Conservation (phyloP, 371 early-diverging fungal species). For the Mortierella sp. region DNA sequence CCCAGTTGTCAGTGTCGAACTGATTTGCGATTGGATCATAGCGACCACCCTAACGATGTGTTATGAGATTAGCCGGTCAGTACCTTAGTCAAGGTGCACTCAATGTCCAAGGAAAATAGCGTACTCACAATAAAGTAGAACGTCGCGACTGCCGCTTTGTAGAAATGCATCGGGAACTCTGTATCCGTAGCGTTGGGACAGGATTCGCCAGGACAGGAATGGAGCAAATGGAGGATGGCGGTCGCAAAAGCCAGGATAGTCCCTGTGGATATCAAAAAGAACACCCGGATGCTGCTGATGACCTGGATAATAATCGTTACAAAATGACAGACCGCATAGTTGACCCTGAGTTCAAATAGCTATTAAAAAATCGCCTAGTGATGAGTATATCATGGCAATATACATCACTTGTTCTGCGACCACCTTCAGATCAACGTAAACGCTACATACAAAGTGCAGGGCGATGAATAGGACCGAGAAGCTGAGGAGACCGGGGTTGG, state of each 20-base stretch:
- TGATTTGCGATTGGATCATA: slow-evolving; percentile 3
- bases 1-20: background rate
- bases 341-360: slow-evolving; percentile 2
- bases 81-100: background rate
- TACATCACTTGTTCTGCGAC: too few relatives aligned
- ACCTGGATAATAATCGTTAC: slow-evolving; percentile 9
- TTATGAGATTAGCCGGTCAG: too few relatives aligned
- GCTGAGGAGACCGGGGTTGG: background rate
- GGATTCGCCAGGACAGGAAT: background rate
- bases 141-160: background rate
- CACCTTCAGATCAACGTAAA: background rate
- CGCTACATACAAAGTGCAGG: background rate
- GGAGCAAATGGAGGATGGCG: slow-evolving; percentile 1
- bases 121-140: slow-evolving; percentile 6
- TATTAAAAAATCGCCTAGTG: background rate
- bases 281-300: background rate
- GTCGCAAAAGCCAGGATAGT: slow-evolving; percentile 4
- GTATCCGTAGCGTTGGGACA: background rate
- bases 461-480: background rate
- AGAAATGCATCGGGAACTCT: background rate
- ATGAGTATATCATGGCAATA: background rate
- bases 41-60: slow-evolving; percentile 1
- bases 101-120: background rate
- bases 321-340: slow-evolving; percentile 1
- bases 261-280: slow-evolving; percentile 1